phyloP scores from a whole-genome alignment of 768 basidiomycete species.

The Lentinus tigrinus region DNA sequence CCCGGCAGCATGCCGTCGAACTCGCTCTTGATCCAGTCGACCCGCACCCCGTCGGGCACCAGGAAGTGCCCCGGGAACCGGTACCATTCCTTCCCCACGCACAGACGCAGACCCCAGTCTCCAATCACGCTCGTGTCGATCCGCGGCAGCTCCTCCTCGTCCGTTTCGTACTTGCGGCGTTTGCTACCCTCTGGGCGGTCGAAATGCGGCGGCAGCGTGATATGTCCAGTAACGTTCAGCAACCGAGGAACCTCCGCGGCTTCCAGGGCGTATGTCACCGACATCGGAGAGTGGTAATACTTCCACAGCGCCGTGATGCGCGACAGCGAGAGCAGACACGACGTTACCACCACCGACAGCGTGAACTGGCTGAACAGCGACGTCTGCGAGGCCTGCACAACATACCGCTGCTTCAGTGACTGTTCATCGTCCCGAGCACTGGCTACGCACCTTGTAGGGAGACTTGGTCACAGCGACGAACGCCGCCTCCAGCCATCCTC shows the following conservation, averaged over 20 bases:
- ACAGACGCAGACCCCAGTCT: slow-evolving; percentile 72
- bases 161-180: slow-evolving; percentile 21
- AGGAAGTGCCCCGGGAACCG: slow-evolving; percentile 91
- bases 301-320: slow-evolving; percentile 80
- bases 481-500: slow-evolving; percentile 81
- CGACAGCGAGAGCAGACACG: slow-evolving; percentile 69
- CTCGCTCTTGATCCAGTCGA: slow-evolving; percentile 90
- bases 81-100: slow-evolving; percentile 95
- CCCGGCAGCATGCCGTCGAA: slow-evolving; percentile 88
- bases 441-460: slow-evolving; percentile 72
- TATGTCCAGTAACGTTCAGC: slow-evolving; percentile 67
- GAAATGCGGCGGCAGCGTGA: slow-evolving; percentile 45
- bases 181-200: slow-evolving; percentile 1
- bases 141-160: slow-evolving; percentile 39
- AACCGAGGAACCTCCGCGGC: slow-evolving; percentile 76
- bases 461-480: slow-evolving; percentile 80
- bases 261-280: slow-evolving; percentile 70
- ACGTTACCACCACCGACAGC: slow-evolving; percentile 60
- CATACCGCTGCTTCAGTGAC: slow-evolving; percentile 1
- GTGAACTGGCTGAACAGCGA: slow-evolving; percentile 77
- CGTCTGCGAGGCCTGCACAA: slow-evolving; percentile 71
- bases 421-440: background rate
- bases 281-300: slow-evolving; percentile 91
- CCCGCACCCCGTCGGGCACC: slow-evolving; percentile 75
- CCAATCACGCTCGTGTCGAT: slow-evolving; percentile 70